Evolutionary conservation across 805 yeast genomes (phyloP), one percentile per base, ranked within the genome.

Genomic region (Allodekkera sacchari): DNA sequence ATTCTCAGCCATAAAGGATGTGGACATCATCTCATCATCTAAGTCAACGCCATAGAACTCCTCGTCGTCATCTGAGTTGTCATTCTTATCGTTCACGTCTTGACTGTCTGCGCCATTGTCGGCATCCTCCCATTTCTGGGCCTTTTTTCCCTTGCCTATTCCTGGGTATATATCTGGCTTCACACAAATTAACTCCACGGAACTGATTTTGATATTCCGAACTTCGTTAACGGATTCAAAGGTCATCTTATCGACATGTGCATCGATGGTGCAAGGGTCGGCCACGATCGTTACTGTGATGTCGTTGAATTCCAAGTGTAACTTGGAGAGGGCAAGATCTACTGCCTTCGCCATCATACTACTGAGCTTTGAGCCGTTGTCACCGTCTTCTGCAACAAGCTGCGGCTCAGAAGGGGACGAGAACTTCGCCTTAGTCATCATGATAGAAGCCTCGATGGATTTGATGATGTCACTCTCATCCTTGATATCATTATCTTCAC

Each of bases 251-350:
- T 44, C 61, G 47, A 50, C 59, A 32, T 40, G 52, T 34, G 49
- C 51, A 35, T 46, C 64, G 26, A 51, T 52, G 4, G 53, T 66
- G 44, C 45, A 43, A 18, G 57, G 51, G 37, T 74, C 78, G 22
- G 74, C 57, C 0, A 75, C 54, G 3, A 80, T 40, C 27, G 67
- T 66, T 21, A 80, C 45, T 4, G 55, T 61, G 7, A 76, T 44
- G 39, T 74, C 57, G 8, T 54, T 49, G 5, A 81, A 43, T n/a
- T 52, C 62, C 4, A 80, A 61, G 28, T 63, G 72, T 4, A 82
- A 53, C 39, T 76, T 68, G 41, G 82, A 69, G 13, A 82, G 51
- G 0, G 85, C 83, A 37, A 77, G 63, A 36, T 78, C 87, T 0
- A 77, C 73, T 0, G 84, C 84, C 39, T 62, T 68, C 10, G 73